Base-by-base conservation (phyloP, 176 grass and related monocot genomes). In the Thalia dealbata region DNA sequence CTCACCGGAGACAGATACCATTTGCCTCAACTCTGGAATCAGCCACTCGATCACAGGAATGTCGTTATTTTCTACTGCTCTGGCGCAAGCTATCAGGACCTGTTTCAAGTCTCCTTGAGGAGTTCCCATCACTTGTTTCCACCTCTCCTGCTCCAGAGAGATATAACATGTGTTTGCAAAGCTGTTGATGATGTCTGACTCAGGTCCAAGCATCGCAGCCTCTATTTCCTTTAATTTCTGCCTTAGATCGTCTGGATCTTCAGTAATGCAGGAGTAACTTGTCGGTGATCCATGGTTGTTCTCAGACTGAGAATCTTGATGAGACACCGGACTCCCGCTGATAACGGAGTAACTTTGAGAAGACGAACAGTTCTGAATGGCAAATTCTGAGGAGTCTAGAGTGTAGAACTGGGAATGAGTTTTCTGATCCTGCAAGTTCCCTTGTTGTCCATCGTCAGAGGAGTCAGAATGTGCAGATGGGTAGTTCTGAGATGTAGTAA, bases 51-150 rank as follows among this genome's bases (percentile, higher is more conserved):
- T 18, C 21, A 27, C 6, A 61, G 19, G 23, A 26, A 62, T 27
- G 25, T 62, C 59, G 23, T 62, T 62, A 11, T 62, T 27, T 62
- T 24, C 59, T 26, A 62, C 59, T 26, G 24, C 59, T 62, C 59
- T 7, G 3, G 59, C 59, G 21, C 59, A 62, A 22, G 59, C 59
- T 28, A 62, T 62, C 27, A 62, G 24, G 24, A 62, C 11, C 24
- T 62, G 59, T 62, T 62, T 62, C 59, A 62, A 27, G 59, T 62
- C 59, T 27, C 59, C 59, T 62, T 26, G 18, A 27, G 59, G 59
- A 26, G 24, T 62, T 26, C 24, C 59, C 59, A 62, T 62, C 59
- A 62, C 59, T 62, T 62, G n/a, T 27, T 27, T 24, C 59, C 59
- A 62, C 24, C 25, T 62, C 24, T 62, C 59, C 27, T 24, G 59